phyloP scores from a whole-genome alignment of 495 filamentous ascomycete species.

The Paragyromitra xinjiangensis region DNA sequence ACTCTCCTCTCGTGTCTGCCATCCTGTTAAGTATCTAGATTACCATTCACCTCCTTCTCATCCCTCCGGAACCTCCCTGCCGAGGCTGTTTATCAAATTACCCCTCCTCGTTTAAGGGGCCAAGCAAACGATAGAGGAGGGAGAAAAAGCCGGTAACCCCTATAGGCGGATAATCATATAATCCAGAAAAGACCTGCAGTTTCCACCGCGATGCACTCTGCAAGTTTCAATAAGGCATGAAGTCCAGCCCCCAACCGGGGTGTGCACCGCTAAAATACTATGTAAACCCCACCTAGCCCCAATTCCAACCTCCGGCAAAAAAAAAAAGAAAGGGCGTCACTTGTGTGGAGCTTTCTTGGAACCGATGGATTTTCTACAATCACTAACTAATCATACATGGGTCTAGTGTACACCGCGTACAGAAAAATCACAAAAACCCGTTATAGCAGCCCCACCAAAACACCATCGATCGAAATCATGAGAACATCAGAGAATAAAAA shows the following conservation, averaged over 20 bases:
- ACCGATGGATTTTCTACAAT: constrained; percentile 3
- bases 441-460: constrained; percentile 22
- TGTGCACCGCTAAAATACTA: constrained; percentile 17
- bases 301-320: constrained; percentile 32
- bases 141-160: constrained; percentile 1
- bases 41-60: constrained; percentile 17
- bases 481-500: constrained; percentile 9
- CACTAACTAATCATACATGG: constrained; percentile 32
- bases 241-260: constrained; percentile 9
- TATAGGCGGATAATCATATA: constrained; percentile 30
- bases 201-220: constrained; percentile 23
- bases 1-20: constrained; percentile 19
- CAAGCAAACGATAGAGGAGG: constrained; percentile 1
- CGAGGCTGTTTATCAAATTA: constrained; percentile 31
- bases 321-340: constrained; percentile 18
- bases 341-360: constrained; percentile 15
- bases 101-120: constrained; percentile 37
- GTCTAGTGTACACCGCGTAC: constrained; percentile 10
- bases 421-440: constrained; percentile 8
- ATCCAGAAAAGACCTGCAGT: constrained; percentile 28
- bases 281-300: constrained; percentile 37
- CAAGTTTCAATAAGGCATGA: constrained; percentile 28
- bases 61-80: constrained; percentile 22
- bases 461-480: constrained; percentile 12
- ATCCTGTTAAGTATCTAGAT: constrained; percentile 27